Conservation (phyloP, 2,329 filamentous ascomycete species). For the Stenocarpella maydis region DNA sequence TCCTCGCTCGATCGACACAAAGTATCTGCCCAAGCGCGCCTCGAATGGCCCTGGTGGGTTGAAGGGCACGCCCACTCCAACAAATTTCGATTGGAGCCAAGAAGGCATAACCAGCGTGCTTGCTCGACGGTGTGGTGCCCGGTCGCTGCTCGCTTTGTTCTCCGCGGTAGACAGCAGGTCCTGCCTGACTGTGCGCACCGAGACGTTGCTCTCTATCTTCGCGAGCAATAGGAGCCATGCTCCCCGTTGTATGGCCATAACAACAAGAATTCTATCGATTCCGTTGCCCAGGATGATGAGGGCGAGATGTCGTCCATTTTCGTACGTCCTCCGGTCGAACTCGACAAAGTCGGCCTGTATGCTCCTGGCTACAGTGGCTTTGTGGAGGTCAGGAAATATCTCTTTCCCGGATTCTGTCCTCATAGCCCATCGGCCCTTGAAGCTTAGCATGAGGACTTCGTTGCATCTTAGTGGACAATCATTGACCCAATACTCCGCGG, state of each 20-base stretch:
- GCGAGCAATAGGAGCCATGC: slow-evolving; percentile 16
- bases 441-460: slow-evolving; percentile 15
- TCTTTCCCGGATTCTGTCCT: not conserved
- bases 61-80: slow-evolving; percentile 10
- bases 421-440: slow-evolving; percentile 8
- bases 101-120: not conserved
- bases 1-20: slow-evolving; percentile 10
- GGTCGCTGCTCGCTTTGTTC: not conserved
- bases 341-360: slow-evolving; percentile 17
- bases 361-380: slow-evolving; percentile 4
- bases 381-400: slow-evolving; percentile 1
- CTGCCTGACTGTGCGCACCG: slow-evolving; percentile 3
- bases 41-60: slow-evolving; percentile 17
- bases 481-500: slow-evolving; percentile 5
- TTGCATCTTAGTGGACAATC: slow-evolving; percentile 9
- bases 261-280: not conserved
- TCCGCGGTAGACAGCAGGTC: not conserved
- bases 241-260: slow-evolving; percentile 14
- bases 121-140: not conserved
- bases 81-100: slow-evolving; percentile 13
- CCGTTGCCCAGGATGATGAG: slow-evolving; percentile 10
- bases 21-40: slow-evolving; percentile 7
- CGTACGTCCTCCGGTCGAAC: slow-evolving; percentile 15
- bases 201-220: slow-evolving; percentile 4
- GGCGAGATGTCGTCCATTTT: not conserved